A percentile compares a stretch with the other conserved stretches of the same genome.
These are phyloP conservation scores for Salvia miltiorrhiza DNA, from an alignment of 257 asterid species.

Conservation along the genomic window DNA sequence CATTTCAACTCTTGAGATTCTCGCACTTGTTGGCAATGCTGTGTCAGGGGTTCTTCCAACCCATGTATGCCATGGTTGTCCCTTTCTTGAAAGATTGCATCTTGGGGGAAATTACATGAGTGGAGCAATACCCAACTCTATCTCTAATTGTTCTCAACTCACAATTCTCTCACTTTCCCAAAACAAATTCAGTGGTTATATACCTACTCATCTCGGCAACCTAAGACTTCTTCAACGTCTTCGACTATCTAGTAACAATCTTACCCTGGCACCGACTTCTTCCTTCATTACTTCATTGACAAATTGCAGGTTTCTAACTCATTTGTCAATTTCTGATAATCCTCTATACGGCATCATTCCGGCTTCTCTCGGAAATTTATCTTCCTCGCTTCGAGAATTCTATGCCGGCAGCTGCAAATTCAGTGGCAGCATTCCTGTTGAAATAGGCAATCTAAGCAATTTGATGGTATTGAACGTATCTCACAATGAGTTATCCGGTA, in stretches of 20 bases:
- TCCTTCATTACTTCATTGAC: no score
- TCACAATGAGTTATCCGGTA: conserved; percentile 13
- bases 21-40: background rate
- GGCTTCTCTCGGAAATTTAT: no score
- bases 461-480: background rate
- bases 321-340: conserved; percentile 13
- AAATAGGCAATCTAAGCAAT: conserved; percentile 6
- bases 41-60: conserved; percentile 23
- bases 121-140: no score
- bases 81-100: background rate
- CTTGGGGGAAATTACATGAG: no score
- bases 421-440: background rate
- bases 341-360: no score
- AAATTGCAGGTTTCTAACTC: conserved; percentile 15
- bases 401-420: background rate
- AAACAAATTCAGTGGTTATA: no score
- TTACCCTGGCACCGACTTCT: background rate
- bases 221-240: conserved; percentile 12
- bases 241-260: background rate
- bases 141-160: no score
- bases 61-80: background rate
- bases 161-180: no score
- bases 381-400: conserved; percentile 4
- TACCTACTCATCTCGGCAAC: no score
- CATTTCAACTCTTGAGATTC: conserved; percentile 17